A percentile compares a stretch with the other conserved stretches of the same genome.
Evolutionary conservation across 306 rosid species (phyloP).

Genomic region (Inga oerstediana): DNA sequence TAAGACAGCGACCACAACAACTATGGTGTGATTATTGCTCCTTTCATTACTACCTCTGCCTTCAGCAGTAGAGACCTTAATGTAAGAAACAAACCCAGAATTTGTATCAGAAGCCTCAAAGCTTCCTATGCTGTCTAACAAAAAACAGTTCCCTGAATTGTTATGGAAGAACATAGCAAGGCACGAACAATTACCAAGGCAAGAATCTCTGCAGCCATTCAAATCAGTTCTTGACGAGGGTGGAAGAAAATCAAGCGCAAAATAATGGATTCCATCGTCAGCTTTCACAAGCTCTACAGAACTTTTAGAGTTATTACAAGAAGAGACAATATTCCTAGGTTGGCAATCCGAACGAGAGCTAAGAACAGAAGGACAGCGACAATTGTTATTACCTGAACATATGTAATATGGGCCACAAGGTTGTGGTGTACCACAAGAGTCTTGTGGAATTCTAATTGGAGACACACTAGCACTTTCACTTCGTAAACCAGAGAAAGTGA

Average conservation of each 20-base stretch:
- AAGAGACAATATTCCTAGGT: constrained; percentile 46
- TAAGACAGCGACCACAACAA: constrained; percentile 34
- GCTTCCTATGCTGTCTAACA: constrained; percentile 43
- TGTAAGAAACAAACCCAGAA: constrained; percentile 36
- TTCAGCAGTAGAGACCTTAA: constrained; percentile 32
- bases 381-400: constrained; percentile 49
- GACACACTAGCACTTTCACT: constrained; percentile 34
- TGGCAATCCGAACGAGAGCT: constrained; percentile 52
- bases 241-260: constrained; percentile 60
- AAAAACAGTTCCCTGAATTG: constrained; percentile 57
- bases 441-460: constrained; percentile 46
- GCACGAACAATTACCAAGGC: constrained; percentile 63
- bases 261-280: constrained; percentile 50
- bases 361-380: constrained; percentile 75
- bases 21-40: constrained; percentile 26
- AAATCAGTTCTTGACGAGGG: constrained; percentile 53
- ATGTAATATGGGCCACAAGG: constrained; percentile 60
- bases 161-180: constrained; percentile 65
- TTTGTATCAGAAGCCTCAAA: constrained; percentile 16
- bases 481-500: constrained; percentile 47
- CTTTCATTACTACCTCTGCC: constrained; percentile 28
- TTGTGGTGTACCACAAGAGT: constrained; percentile 62
- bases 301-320: constrained; percentile 40
- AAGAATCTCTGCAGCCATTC: constrained; percentile 56
- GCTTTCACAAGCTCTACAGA: constrained; percentile 46